These are phyloP conservation scores for Fusarium temperatum DNA, from an alignment of 2,329 filamentous ascomycete species.

Conservation along the genomic window DNA sequence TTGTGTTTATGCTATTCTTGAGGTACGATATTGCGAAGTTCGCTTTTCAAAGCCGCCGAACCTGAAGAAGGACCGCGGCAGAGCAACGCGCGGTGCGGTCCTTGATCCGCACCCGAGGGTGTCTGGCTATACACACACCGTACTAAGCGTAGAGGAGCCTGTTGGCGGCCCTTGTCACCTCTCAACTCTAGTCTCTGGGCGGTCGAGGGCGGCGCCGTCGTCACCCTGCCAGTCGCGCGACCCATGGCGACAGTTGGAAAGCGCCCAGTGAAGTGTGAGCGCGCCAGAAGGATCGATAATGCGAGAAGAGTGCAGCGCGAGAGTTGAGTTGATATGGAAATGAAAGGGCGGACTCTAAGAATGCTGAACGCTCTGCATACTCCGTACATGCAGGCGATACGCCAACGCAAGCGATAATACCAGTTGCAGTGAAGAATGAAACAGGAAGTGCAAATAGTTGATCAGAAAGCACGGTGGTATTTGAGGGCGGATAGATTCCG, in stretches of 20 bases:
- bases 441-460: slow-evolving; percentile 7
- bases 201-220: slow-evolving; percentile 20
- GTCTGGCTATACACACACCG: slow-evolving; percentile 11
- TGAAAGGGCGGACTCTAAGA: background rate
- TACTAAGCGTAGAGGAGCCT: background rate
- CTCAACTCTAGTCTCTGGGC: slow-evolving; percentile 28
- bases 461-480: background rate
- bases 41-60: slow-evolving; percentile 9
- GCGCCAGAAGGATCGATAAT: slow-evolving; percentile 29
- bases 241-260: slow-evolving; percentile 20
- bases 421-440: background rate
- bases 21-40: background rate
- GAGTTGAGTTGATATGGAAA: background rate
- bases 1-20: background rate
- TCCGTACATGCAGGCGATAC: background rate
- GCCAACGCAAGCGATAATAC: slow-evolving; percentile 13
- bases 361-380: background rate
- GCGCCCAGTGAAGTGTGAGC: slow-evolving; percentile 23
- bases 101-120: slow-evolving; percentile 14
- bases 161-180: slow-evolving; percentile 18
- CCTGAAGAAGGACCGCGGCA: slow-evolving; percentile 31
- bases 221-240: slow-evolving; percentile 29
- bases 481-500: slow-evolving; percentile 23
- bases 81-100: slow-evolving; percentile 15
- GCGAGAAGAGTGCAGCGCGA: background rate